Base-by-base conservation (phyloP, 345 rosid species). In the Eucalyptus camaldulensis region DNA sequence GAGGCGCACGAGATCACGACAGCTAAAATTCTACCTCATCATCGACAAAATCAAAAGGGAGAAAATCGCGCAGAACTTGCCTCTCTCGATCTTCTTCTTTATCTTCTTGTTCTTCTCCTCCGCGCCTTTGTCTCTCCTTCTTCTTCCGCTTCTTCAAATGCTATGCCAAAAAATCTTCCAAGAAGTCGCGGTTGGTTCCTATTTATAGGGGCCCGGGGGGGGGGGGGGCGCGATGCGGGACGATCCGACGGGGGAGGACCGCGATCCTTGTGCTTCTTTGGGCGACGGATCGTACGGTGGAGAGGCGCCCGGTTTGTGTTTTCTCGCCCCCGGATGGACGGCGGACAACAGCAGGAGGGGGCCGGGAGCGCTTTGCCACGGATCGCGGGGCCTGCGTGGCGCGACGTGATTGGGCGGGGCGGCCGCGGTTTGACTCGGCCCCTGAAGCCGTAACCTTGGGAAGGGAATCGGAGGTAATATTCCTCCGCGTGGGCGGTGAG, bases 201-300 rank as follows among this genome's bases (percentile, higher is more conserved):
- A 89, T 92, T 87, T 90, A 91, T 91, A 67, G 45, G 44, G 49
- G 14, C 16, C 40, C 4, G 86, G 54, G 53, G 33, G 13, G 21
- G 4, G 17, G 29, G 2, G 69, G 33, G 19, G 19, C 65, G 72
- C 15, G 89, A 89, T 69, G 22, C 85, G 49, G 85, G 16, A 29
- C 12, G 86, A 92, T 89, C 91, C 89, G 93, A 94, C 93, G 95
- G 93, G 51, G 85, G 88, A 5, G 91, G 87, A 89, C 31, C 47
- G 88, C 88, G 90, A 91, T 92, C 91, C 93, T 44, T 96, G 96
- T 96, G 97, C 90, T 96, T 93, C 90, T 90, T 90, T 91, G 56
- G 27, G 60, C 21, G 16, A 27, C 25, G 27, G 31, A 95, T 95
- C 91, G n/a, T 56, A 94, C 95, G 98, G 95, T 88, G 31, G 37